Base-by-base conservation (phyloP, 148 eudicot species). In the Talinum fruticosum region DNA sequence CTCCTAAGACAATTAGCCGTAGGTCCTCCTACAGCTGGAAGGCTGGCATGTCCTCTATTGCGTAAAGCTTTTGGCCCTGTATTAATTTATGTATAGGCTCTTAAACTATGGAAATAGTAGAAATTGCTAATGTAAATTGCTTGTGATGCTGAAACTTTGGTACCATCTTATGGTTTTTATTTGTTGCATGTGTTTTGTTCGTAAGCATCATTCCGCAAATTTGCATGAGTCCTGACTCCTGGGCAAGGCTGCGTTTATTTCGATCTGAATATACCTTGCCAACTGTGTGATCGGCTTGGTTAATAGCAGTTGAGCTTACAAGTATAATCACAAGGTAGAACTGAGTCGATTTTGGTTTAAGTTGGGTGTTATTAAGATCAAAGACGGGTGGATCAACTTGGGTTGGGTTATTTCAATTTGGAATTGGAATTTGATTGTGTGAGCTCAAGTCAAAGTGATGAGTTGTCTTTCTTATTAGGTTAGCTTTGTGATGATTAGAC, bases 21-120 rank as follows among this genome's bases (percentile, higher is more conserved):
- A 83, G 86, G 76, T 86, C 97, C 21, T 86, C 97, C 21, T 90
- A 85, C 65, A 88, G 88, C 79, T 88, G 92, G 94, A 87, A 81
- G 75, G 72, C 78, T 72, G 38, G 79, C 82, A 41, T 78, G 59
- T 65, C 77, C 15, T 69, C 72, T 15, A 24, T 65, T 13, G 71
- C 75, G 23, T 84, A 70, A 78, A 38, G 67, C 67, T 72, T 54
- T 64, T 38, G 72, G 59, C 67, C 3, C 28, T n/a, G 10, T 35
- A 36, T 68, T n/a, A n/a, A n/a, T n/a, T n/a, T 36, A 21, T 75
- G 34, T 61, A 41, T 34, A 65, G 62, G 30, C 15, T 28, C 21
- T 74, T 41, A 41, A 41, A 10, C 47, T 6, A 3, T 41, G 47
- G 14, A 41, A 24, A 2, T 54, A 33, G 34, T 54, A 8, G 10